Evolutionary conservation across 2,329 filamentous ascomycete genomes (phyloP).

Genomic region (Penicillium sp.): DNA sequence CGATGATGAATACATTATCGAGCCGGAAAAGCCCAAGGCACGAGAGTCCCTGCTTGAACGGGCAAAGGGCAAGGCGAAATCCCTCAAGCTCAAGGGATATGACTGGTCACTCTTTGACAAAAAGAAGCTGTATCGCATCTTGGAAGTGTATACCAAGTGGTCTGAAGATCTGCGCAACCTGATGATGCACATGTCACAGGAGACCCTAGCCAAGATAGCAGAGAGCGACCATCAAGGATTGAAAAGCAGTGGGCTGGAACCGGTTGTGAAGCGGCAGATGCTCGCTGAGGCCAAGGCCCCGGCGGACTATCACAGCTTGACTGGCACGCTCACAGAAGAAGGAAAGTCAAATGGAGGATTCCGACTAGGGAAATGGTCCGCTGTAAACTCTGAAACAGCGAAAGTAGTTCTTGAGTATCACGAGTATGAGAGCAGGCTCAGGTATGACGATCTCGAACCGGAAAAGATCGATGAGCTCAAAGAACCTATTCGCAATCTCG

Average conservation of each 20-base stretch:
- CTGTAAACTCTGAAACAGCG: constrained; percentile 3
- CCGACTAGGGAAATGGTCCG: constrained; percentile 23
- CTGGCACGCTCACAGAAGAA: constrained; percentile 25
- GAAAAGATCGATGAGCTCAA: constrained; percentile 28
- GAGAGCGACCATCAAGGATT: constrained; percentile 14
- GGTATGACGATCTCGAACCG: constrained; percentile 25
- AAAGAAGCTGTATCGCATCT: constrained; percentile 26
- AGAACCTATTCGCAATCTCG: constrained; percentile 27
- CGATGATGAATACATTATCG: constrained; percentile 11
- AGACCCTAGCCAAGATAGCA: constrained; percentile 20
- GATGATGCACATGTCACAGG: constrained; percentile 33
- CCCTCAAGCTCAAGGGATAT: constrained; percentile 29
- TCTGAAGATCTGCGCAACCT: constrained; percentile 27
- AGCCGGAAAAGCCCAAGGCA: constrained; percentile 16
- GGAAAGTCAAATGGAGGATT: constrained; percentile 21
- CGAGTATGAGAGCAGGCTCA: constrained; percentile 26
- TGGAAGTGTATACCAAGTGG: constrained; percentile 31
- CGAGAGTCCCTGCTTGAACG: constrained; percentile 25
- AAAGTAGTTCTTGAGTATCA: constrained; percentile 31
- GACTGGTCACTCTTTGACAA: constrained; percentile 37
- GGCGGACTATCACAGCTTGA: constrained; percentile 21
- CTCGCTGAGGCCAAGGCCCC: constrained; percentile 22
- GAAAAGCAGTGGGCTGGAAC: constrained; percentile 28
- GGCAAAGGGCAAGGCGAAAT: constrained; percentile 25
- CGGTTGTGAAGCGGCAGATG: constrained; percentile 26